phyloP scores from a whole-genome alignment of 2,329 filamentous ascomycete species.

The Aspergillus pseudotamarii region DNA sequence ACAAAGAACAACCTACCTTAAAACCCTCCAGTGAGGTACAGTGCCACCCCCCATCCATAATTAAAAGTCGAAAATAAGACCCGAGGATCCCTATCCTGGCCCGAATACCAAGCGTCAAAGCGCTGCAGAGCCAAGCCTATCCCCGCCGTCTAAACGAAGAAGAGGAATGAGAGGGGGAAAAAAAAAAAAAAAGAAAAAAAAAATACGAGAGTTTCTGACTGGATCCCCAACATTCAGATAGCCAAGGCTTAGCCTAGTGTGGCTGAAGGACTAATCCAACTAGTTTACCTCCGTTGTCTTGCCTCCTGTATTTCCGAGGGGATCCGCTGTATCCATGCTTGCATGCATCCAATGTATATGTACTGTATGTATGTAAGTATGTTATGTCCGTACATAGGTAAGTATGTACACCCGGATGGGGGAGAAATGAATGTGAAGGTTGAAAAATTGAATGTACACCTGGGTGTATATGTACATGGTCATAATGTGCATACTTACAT shows the following conservation, averaged over 20 bases:
- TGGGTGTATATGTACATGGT: neutral
- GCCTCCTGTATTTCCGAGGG: slow-evolving; percentile 8
- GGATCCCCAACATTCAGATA: slow-evolving; percentile 18
- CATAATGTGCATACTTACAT: neutral
- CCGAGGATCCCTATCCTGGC: slow-evolving; percentile 19
- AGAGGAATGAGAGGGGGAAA: neutral
- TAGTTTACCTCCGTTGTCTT: neutral
- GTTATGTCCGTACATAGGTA: neutral
- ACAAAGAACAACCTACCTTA: neutral
- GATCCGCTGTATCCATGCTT: slow-evolving; percentile 10
- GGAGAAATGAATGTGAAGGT: neutral
- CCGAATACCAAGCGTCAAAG: slow-evolving; percentile 19
- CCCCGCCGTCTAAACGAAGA: slow-evolving; percentile 14
- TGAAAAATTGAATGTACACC: neutral
- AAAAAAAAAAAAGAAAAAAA: neutral
- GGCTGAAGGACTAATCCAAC: slow-evolving; percentile 4
- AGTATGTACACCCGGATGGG: neutral
- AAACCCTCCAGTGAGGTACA: neutral
- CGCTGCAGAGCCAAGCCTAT: slow-evolving; percentile 26
- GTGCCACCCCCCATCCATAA: neutral
- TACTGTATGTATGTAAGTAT: neutral
- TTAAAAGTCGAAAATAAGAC: neutral
- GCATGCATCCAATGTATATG: slow-evolving; percentile 1
- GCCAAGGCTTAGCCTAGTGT: slow-evolving; percentile 24
- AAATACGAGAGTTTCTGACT: slow-evolving; percentile 16